Base-by-base conservation (phyloP, 371 early-diverging fungal genomes). In the Mucor irregularis region DNA sequence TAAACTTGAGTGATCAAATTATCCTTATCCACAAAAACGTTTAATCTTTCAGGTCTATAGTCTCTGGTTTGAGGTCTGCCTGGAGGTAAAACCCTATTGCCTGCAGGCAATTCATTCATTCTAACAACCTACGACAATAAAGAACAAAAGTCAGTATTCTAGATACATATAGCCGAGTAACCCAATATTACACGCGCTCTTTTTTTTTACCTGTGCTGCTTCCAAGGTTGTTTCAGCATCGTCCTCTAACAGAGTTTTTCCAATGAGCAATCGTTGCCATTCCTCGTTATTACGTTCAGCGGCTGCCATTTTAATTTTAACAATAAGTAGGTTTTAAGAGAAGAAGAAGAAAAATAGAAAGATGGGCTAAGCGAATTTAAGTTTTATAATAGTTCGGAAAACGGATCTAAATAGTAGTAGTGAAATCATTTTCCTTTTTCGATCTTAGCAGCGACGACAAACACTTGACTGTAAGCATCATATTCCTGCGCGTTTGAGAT, bases 21-120 rank as follows among this genome's bases (percentile, higher is more conserved):
- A 22, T 46, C 58, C 0, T 55, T 33, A 43, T 72, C 71, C 10
- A 78, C 47, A 37, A 61, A 48, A 0, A 78, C 56, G 47, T 78
- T 78, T n/a, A 78, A 39, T 14, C 78, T 58, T 0, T 70, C 67
- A 11, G 64, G 59, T 13, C 62, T 55, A 37, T 47, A 74, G 24
- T 78, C 78, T 69, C 64, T 66, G 0, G 78, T 74, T 34, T 61
- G 39, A 0, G 64, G 26, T 1, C 56, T 16, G 14, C 62, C 56
- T 2, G 64, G 68, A 6, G 51, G 26, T 7, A 74, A 22, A 31
- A 78, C 45, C 0, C 78, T 66, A 37, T 62, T 47, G n/a, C 42
- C 43, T 14, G 40, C 8, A 0, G 78, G 78, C 1, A 78, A 46
- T 0, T 78, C 69, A 9, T 55, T 66, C 11, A 35, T 37, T n/a